These are phyloP conservation scores for Brassica napus DNA, from an alignment of 345 rosid species.

Conservation along the genomic window Da-Ae NC_063450.1:33941001-33941500, in stretches of 20 bases:
- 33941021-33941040: constrained; percentile 96
- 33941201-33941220: constrained; percentile 78
- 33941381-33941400: constrained; percentile 34
- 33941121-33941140: background rate
- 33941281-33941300: constrained; percentile 78
- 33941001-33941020: constrained; percentile 88
- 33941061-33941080: constrained; percentile 68
- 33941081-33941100: constrained; percentile 34
- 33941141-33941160: constrained; percentile 54
- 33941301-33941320: constrained; percentile 65
- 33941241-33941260: constrained; percentile 69
- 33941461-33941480: constrained; percentile 39
- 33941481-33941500: constrained; percentile 36
- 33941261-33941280: constrained; percentile 44
- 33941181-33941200: constrained; percentile 68
- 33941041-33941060: constrained; percentile 86
- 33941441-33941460: constrained; percentile 57
- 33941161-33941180: constrained; percentile 77
- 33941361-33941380: constrained; percentile 23
- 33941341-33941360: background rate
- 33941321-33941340: constrained; percentile 53
- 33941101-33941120: background rate
- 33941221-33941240: constrained; percentile 96
- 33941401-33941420: constrained; percentile 36
- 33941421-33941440: constrained; percentile 47